Base-by-base conservation (phyloP, 345 rosid species). In the Citrus maxima region DNA sequence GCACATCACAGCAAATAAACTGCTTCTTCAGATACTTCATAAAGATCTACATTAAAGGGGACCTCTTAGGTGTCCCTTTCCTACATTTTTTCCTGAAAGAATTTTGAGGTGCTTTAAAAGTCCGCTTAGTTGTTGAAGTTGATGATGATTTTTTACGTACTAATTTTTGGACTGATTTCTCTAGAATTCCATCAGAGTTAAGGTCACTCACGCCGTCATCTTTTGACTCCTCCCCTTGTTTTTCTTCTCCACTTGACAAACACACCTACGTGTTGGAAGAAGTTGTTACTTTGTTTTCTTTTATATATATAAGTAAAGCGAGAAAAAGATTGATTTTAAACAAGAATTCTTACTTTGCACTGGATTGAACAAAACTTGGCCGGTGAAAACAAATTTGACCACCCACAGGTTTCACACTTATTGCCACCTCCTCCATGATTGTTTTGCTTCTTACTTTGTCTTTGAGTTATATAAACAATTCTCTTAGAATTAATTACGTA, bases 41-140 rank as follows among this genome's bases (percentile, higher is more conserved):
- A 18, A 25, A 46, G 46, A 74, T 30, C 78, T 81, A 77, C n/a
- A 19, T 72, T 3, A 72, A 65, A 34, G 78, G 78, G 38, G 78
- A 73, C 37, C 58, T 81, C 0, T 21, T 59, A 19, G 79, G 79
- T 0, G 4, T 34, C 2, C 66, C 56, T 68, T 68, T 80, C 34
- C 79, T 67, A 16, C 63, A n/a, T 34, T 38, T 61, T 63, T 67
- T 64, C 56, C 71, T 24, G 46, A 7, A 18, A 21, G 71, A 75
- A 63, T 30, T 46, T 8, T 58, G 28, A n/a, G 56, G 25, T 7
- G 9, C 7, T 63, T 42, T 19, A 49, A 27, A 25, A 22, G 62
- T 5, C 28, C 12, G 24, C 25, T 7, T 74, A 7, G 27, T 35
- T 22, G 40, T 46, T 61, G 65, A 75, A 19, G 59, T 54, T 54